Conservation (phyloP, 2,329 filamentous ascomycete genomes). For the Talaromyces islandicus region DNA sequence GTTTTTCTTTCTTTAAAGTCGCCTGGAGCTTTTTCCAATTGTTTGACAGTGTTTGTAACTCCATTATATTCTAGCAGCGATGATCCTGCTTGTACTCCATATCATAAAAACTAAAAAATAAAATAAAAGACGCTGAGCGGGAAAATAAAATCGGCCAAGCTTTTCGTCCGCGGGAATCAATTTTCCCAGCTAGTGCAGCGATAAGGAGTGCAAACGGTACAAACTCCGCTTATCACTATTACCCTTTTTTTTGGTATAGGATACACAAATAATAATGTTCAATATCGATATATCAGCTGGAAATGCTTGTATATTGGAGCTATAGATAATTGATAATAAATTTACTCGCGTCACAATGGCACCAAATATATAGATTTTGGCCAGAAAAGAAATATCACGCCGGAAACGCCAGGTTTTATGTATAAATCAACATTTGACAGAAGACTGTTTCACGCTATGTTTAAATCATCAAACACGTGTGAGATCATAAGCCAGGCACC, state of each 20-base stretch:
- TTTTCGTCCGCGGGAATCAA: not conserved
- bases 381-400: not conserved
- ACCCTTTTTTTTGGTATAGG: not conserved
- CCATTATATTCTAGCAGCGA: conserved; percentile 23
- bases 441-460: not conserved
- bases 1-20: conserved; percentile 22
- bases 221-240: conserved; percentile 1
- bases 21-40: conserved; percentile 45
- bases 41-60: conserved; percentile 39
- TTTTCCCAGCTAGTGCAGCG: conserved; percentile 2
- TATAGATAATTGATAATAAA: not conserved
- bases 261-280: not conserved
- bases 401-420: not conserved
- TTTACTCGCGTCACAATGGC: not conserved
- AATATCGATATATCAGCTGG: not conserved
- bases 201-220: conserved; percentile 11
- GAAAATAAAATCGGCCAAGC: not conserved
- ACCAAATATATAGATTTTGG: not conserved
- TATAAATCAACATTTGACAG: not conserved
- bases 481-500: conserved; percentile 33
- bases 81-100: not conserved
- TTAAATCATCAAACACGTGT: not conserved
- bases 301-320: not conserved
- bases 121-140: not conserved
- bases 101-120: not conserved